These are phyloP conservation scores for Metschnikowia gelsemii DNA, from an alignment of 805 yeast genomes.

Conservation along the genomic window DNA sequence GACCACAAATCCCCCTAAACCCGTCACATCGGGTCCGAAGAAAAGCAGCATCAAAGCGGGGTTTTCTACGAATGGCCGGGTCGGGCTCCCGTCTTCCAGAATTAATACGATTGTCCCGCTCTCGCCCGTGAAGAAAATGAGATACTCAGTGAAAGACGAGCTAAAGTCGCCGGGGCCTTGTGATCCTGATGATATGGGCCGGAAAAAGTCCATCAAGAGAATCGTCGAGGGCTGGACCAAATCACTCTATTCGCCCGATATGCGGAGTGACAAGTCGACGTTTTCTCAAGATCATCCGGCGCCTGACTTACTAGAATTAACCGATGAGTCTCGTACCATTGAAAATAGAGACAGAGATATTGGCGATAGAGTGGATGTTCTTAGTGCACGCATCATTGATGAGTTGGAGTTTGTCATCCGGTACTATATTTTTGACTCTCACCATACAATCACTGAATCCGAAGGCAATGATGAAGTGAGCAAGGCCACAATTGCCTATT, in stretches of 20 bases:
- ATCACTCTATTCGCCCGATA: conserved; percentile 25
- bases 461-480: conserved; percentile 13
- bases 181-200: conserved; percentile 21
- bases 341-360: conserved; percentile 15
- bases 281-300: neutral
- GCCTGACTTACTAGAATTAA: neutral
- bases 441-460: conserved; percentile 9
- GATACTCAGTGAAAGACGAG: conserved; percentile 26
- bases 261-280: conserved; percentile 5
- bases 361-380: conserved; percentile 52
- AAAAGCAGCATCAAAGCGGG: conserved; percentile 27
- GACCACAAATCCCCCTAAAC: conserved; percentile 15
- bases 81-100: conserved; percentile 51
- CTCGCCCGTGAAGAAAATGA: conserved; percentile 67
- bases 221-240: conserved; percentile 45
- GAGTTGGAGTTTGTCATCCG: conserved; percentile 59
- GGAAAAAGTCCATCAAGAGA: conserved; percentile 38
- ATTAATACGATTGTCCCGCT: conserved; percentile 53
- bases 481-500: conserved; percentile 9
- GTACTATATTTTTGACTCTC: conserved; percentile 33
- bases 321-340: neutral
- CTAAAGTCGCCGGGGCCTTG: conserved; percentile 2
- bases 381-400: conserved; percentile 69
- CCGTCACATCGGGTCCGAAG: neutral
- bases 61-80: conserved; percentile 49